phyloP scores from a whole-genome alignment of 208 protist genomes.

The Acanthamoeba lugdunensis region DNA sequence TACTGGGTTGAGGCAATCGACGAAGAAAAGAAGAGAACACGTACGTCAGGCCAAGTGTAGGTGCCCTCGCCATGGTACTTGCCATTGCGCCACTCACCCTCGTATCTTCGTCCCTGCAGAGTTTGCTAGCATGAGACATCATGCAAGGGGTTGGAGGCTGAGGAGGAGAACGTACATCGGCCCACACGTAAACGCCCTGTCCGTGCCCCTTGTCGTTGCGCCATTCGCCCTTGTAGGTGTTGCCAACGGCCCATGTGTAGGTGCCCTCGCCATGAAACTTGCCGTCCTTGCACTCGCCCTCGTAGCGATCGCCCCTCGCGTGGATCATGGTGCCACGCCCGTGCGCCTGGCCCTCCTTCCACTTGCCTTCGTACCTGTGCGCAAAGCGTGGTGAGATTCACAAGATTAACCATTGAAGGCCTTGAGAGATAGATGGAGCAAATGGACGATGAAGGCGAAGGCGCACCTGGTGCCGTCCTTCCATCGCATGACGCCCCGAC shows the following conservation, averaged over 20 bases:
- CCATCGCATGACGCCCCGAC: neutral
- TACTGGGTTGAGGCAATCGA: too few species aligned
- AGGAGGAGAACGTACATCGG: neutral
- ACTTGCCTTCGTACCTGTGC: constrained; percentile 2
- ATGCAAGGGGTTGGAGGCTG: neutral
- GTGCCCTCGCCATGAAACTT: constrained; percentile 42
- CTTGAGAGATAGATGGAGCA: neutral
- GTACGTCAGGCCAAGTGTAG: constrained; percentile 27
- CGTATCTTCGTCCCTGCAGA: neutral
- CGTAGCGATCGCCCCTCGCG: neutral
- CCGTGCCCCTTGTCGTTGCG: neutral
- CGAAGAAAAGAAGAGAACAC: too few species aligned
- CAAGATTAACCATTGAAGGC: neutral
- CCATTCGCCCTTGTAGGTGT: neutral
- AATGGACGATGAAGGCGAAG: neutral
- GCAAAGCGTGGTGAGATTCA: neutral
- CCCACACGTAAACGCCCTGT: neutral
- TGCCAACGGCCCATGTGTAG: neutral
- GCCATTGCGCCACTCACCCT: constrained; percentile 31
- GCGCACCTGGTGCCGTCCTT: neutral
- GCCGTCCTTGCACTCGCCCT: constrained; percentile 58
- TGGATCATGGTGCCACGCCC: neutral
- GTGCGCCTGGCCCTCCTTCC: constrained; percentile 34
- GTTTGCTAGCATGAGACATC: too few species aligned
- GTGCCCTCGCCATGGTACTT: constrained; percentile 20